Evolutionary conservation across 805 yeast genomes (phyloP).

Genomic region (Starmerella stellata): DNA sequence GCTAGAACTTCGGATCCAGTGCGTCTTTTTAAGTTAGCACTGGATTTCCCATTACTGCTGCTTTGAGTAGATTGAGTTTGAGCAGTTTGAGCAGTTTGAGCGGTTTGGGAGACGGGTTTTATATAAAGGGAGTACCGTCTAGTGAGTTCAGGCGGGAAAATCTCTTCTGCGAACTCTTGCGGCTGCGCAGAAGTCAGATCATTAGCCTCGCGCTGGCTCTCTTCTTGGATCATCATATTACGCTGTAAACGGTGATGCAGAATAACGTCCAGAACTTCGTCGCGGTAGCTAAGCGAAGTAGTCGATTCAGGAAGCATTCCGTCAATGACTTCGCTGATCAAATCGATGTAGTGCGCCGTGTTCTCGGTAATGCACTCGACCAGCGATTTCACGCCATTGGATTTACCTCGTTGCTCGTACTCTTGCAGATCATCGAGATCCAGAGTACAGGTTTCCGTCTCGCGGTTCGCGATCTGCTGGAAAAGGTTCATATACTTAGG

Average conservation of each 20-base stretch:
- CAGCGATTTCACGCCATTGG: slow-evolving; percentile 26
- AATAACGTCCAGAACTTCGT: slow-evolving; percentile 84
- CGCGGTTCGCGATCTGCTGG: slow-evolving; percentile 73
- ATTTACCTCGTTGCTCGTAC: slow-evolving; percentile 36
- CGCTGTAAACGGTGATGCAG: slow-evolving; percentile 75
- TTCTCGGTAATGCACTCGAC: slow-evolving; percentile 49
- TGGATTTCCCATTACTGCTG: no score
- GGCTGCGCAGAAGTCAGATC: slow-evolving; percentile 11
- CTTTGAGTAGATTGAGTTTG: no score
- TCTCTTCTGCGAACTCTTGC: slow-evolving; percentile 24
- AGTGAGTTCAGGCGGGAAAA: slow-evolving; percentile 72
- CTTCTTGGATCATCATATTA: slow-evolving; percentile 53
- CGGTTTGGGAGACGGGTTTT: slow-evolving; percentile 67
- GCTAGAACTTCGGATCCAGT: slow-evolving; percentile 39
- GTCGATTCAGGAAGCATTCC: slow-evolving; percentile 76
- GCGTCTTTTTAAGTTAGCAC: slow-evolving; percentile 21
- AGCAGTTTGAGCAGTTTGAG: no score
- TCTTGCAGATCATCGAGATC: slow-evolving; percentile 70
- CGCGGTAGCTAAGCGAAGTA: slow-evolving; percentile 55
- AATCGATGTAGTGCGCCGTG: slow-evolving; percentile 59
- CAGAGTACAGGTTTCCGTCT: slow-evolving; percentile 43
- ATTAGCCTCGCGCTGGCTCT: slow-evolving; percentile 32
- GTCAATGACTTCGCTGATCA: slow-evolving; percentile 61
- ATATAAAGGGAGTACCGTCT: slow-evolving; percentile 78
- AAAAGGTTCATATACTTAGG: slow-evolving; percentile 54